Base-by-base conservation (phyloP, 1,284 basidiomycete genomes). In the Boletus calvinii region DNA sequence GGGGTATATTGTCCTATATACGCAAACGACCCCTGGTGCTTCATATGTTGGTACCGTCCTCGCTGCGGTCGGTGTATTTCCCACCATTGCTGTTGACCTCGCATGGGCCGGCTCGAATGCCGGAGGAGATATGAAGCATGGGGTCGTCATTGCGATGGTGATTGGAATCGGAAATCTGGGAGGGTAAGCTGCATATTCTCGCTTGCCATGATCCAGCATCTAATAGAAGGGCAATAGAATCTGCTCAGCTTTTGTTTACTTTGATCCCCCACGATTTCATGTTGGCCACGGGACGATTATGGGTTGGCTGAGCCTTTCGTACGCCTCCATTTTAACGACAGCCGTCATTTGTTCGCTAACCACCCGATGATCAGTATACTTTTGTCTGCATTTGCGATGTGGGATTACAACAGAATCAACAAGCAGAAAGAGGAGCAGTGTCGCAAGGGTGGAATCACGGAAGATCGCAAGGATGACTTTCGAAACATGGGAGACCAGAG, bases 41-140 rank as follows among this genome's bases (percentile, higher is more conserved):
- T 73, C 76, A n/a, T 85, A 84, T 63, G 62, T 68, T 10, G 84
- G 79, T 1, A 69, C 80, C 10, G 64, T 83, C 57, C 68, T 85
- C 31, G 76, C 78, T 42, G 75, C 79, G 13, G 68, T 72, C 18
- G 83, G 83, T 36, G 74, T 79, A 20, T 84, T 73, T 63, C 78
- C 81, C 11, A 74, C 76, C 6, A 74, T 83, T 52, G 76, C 82
- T 22, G 69, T 83, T 39, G 64, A 69, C 46, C 66, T 84, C 15
- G 78, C 80, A n/a, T 84, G 82, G 83, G 75, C 72, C 2, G 72
- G 76, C 12, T 78, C 79, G 48, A 81, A 81, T 56, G 74, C 74
- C 3, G 82, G 81, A 48, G 84, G 83, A 12, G 77, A 79, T 58
- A 58, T 76, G 59, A 78, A 83, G 60, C 68, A 74, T 52, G 78